Base-by-base conservation (phyloP, 2,329 filamentous ascomycete species). In the Fusarium sp. region DNA sequence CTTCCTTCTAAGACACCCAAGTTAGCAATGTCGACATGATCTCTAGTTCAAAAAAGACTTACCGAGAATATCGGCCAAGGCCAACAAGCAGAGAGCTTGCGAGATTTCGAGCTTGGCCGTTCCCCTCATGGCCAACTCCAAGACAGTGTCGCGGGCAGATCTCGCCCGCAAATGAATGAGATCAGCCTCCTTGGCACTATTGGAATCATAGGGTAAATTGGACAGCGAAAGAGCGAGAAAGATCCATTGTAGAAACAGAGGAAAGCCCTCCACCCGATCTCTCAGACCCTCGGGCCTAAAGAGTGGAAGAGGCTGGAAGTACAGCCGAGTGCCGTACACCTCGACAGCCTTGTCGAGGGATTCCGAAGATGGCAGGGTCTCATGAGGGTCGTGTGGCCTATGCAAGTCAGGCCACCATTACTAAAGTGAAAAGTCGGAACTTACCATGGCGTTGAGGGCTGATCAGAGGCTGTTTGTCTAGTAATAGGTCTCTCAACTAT, bases 271-370 rank as follows among this genome's bases (percentile, higher is more conserved):
- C 0, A 73, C 59, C 0, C 67, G 71, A 2, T 55, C 60, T 24
- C 71, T 36, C 0, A 73, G 44, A 0, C 55, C 55, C 12, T 71
- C 59, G 5, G 70, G 35, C 6, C 71, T 46, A 27, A 76, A 77
- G 1, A 76, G 72, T 0, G 74, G 75, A 0, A 76, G 42, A 1
- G 75, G 75, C 3, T 76, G 75, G 6, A 77, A 76, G 56, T 76
- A 75, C 7, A 76, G 9, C 11, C 73, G 69, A 3, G 63, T 51
- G 4, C 62, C 44, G 12, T 76, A 75, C 2, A 70, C 69, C 22
- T 75, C 53, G 3, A 72, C 67, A 3, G 71, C 71, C n/a, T 22
- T 58, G 22, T 69, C 46, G 0, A 73, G 57, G 1, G 67, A 68
- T 6, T 67, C 61, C 12, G 64, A 20, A 0, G 70, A 73, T 6